These are phyloP conservation scores for Quercus mongolica DNA, from an alignment of 306 rosid species.

Conservation along the genomic window DNA sequence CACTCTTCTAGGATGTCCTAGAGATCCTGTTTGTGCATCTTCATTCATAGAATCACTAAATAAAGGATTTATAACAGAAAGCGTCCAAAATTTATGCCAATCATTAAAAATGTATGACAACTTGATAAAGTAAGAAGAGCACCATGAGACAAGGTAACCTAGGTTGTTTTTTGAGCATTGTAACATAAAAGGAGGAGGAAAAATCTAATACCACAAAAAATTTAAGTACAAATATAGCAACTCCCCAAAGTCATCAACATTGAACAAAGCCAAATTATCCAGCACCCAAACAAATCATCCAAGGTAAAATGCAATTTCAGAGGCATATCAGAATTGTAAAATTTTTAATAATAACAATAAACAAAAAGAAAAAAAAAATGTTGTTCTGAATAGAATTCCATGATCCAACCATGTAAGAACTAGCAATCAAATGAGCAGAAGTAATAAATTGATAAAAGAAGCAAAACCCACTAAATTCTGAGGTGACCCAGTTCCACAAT, in stretches of 20 bases:
- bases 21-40: not conserved
- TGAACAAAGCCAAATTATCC: not conserved
- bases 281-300: no score
- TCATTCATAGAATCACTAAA: not conserved
- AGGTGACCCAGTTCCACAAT: not conserved
- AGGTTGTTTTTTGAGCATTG: not conserved
- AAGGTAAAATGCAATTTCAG: no score
- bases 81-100: not conserved
- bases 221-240: not conserved
- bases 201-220: not conserved
- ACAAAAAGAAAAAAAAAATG: not conserved
- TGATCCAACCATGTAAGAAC: not conserved
- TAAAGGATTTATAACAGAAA: not conserved
- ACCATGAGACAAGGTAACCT: not conserved
- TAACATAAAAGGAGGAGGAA: not conserved
- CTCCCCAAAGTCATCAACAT: not conserved
- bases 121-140: not conserved
- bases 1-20: not conserved
- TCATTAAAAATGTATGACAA: not conserved
- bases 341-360: not conserved
- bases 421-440: not conserved
- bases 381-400: not conserved
- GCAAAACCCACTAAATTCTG: not conserved
- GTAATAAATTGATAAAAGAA: not conserved
- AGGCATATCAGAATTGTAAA: no score